These are phyloP conservation scores for Amyloporia xantha DNA, from an alignment of 768 basidiomycete species.

Conservation along the genomic window DNA sequence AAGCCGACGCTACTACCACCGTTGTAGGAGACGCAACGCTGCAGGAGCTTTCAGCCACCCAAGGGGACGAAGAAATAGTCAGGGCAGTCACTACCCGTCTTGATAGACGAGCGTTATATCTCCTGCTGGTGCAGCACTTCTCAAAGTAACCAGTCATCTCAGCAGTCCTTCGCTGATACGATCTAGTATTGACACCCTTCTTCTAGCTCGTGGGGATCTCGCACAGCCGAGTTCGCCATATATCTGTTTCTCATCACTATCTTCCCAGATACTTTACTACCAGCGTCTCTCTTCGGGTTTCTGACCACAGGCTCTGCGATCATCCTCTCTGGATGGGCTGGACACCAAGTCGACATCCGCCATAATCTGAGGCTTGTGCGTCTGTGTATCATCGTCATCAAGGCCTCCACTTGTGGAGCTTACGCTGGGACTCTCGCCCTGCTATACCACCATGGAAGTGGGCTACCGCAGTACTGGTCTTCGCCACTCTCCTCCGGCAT, in stretches of 20 bases:
- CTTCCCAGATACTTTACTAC: conserved; percentile 39
- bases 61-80: too few species aligned
- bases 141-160: conserved; percentile 11
- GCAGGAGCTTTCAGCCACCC: too few species aligned
- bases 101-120: conserved; percentile 9
- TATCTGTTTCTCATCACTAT: conserved; percentile 37
- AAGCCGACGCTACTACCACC: too few species aligned
- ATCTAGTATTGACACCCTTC: not conserved
- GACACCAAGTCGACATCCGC: conserved; percentile 35
- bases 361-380: conserved; percentile 34
- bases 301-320: conserved; percentile 33
- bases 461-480: not conserved
- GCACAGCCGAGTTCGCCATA: conserved; percentile 35
- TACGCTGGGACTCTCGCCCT: conserved; percentile 30
- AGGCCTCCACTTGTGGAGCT: conserved; percentile 27
- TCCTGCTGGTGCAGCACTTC: conserved; percentile 16
- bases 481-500: conserved; percentile 21
- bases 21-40: too few species aligned
- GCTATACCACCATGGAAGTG: conserved; percentile 15
- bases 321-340: conserved; percentile 35
- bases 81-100: not conserved
- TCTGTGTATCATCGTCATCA: conserved; percentile 32
- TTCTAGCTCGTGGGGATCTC: conserved; percentile 24
- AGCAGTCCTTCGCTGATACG: not conserved
- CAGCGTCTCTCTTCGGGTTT: conserved; percentile 44